A percentile compares a stretch with the other conserved stretches of the same genome.
Evolutionary conservation across 306 rosid species (phyloP).

Genomic region (Vigna hirtella): DNA sequence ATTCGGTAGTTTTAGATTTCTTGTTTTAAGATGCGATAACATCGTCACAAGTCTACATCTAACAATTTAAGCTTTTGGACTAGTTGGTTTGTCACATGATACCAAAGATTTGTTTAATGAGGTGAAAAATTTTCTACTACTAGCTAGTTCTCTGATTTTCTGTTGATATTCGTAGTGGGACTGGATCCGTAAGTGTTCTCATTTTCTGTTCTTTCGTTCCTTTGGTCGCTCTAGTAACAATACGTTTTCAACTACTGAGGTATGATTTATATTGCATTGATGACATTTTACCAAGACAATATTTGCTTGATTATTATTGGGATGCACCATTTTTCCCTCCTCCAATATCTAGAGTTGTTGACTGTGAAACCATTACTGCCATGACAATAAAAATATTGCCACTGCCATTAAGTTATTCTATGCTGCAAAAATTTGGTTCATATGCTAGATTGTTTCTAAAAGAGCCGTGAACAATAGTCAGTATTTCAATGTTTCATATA

Average conservation of each 20-base stretch:
- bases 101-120: background rate
- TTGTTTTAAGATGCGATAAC: background rate
- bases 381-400: background rate
- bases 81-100: background rate
- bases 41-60: background rate
- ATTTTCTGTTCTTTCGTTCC: background rate
- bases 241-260: too few species aligned
- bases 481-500: background rate
- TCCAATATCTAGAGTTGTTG: background rate
- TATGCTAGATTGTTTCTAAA: conserved; percentile 1
- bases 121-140: background rate
- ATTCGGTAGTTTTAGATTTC: background rate
- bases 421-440: background rate
- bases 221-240: too few species aligned
- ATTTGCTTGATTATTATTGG: background rate
- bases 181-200: background rate
- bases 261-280: too few species aligned
- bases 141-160: background rate
- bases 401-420: background rate
- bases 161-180: background rate
- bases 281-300: too few species aligned
- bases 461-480: background rate
- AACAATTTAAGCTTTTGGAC: conserved; percentile 2
- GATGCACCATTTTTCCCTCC: background rate
- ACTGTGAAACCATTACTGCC: background rate